Evolutionary conservation across 2,329 filamentous ascomycete genomes (phyloP), one percentile per base, ranked within the genome.

Genomic region (Exophiala sp.): DNA sequence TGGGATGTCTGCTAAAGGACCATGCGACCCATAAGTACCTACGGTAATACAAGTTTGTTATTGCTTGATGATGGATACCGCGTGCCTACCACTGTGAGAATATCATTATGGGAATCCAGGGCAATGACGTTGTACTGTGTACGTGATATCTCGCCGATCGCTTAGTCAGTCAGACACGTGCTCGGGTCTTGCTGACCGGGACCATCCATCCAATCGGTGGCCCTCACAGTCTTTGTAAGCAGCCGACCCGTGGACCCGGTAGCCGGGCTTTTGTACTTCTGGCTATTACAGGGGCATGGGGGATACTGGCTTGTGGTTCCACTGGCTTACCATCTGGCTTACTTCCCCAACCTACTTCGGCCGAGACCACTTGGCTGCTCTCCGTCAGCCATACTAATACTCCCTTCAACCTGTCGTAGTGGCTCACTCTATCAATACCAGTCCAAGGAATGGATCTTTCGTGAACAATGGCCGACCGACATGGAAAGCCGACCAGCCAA

Each of bases 301-400:
- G n/a, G n/a, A 27, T 10, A 27, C 24, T 27, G 10, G 24, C 10
- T 27, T 27, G 24, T 27, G 24, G 24, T 27, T 27, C 10, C 18
- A 19, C 21, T 40, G 37, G 37, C 37, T 40, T 40, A 40, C 18
- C 7, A 27, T 40, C 19, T 40, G 37, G 37, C 37, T 40, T 40
- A 40, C 37, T 40, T 10, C 10, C 24, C 10, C 10, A 6, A n/a
- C n/a, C n/a, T n/a, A n/a, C n/a, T 6, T 27, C 24, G 24, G 24
- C 24, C 24, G 24, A 27, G 24, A 27, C 24, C 6, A 10, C 10
- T 27, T 27, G 24, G 6, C 24, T 27, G 6, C 24, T 27, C 24
- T 10, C 24, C 24, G 10, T 22, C 37, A 19, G n/a, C 37, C 37
- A 40, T 40, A 40, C 18, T 40, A 5, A 27, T 27, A 27, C 5